Percentiles rank a stretch among this genome's conserved stretches.
Evolutionary conservation across 441 rosid species (phyloP).

Genomic region (Corymbia citriodora): DNA sequence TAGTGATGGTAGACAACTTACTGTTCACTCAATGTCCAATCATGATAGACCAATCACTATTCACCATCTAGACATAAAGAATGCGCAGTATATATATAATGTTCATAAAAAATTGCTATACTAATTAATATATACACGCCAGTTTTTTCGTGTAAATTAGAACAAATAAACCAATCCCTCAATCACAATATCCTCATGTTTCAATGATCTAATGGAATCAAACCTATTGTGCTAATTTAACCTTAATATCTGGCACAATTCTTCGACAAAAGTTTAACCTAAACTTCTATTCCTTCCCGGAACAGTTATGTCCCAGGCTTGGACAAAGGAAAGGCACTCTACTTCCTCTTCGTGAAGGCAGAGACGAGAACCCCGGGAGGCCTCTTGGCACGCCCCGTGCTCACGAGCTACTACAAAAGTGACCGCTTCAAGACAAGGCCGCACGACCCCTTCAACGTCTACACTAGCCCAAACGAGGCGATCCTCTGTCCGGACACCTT

Average conservation of each 20-base stretch:
- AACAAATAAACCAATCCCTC: accelerated
- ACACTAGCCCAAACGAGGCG: constrained; percentile 45
- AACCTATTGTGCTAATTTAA: background rate
- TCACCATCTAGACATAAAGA: background rate
- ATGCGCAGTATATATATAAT: too few species aligned
- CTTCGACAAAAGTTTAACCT: background rate
- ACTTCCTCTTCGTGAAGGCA: constrained; percentile 40
- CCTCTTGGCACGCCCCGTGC: constrained; percentile 43
- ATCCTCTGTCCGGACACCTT: constrained; percentile 45
- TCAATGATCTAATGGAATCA: background rate
- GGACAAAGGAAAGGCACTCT: constrained; percentile 48
- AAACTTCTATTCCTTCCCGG: background rate
- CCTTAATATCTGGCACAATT: background rate
- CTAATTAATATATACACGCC: background rate
- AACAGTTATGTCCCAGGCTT: constrained; percentile 21
- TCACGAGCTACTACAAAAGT: constrained; percentile 48
- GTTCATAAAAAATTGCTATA: background rate
- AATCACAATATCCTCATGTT: background rate
- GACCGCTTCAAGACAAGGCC: constrained; percentile 26
- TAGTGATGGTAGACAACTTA: background rate
- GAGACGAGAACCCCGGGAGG: constrained; percentile 44
- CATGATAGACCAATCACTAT: background rate
- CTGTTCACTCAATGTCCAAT: background rate
- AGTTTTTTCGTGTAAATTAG: background rate
- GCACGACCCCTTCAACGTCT: constrained; percentile 36